phyloP scores from a whole-genome alignment of 2,329 filamentous ascomycete species.

The Balansia obtecta region DNA sequence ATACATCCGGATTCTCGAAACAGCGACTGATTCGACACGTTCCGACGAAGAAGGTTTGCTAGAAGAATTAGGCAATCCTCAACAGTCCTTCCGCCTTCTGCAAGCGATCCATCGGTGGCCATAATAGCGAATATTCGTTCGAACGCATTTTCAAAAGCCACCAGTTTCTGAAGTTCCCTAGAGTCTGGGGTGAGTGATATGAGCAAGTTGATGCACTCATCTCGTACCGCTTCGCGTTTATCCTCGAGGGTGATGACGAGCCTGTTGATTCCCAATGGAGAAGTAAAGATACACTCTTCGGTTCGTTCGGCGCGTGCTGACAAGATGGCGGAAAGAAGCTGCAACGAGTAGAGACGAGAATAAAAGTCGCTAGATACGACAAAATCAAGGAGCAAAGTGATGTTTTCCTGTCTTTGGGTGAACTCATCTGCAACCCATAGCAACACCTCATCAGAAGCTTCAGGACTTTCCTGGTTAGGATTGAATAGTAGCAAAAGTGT shows the following conservation, averaged over 20 bases:
- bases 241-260: conserved; percentile 80
- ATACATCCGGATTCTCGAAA: conserved; percentile 87
- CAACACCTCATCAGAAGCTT: conserved; percentile 91
- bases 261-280: conserved; percentile 76
- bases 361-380: conserved; percentile 83
- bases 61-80: conserved; percentile 89
- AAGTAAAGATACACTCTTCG: conserved; percentile 85
- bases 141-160: conserved; percentile 91
- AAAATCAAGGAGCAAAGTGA: conserved; percentile 78
- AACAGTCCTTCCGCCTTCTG: conserved; percentile 72
- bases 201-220: conserved; percentile 76
- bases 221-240: conserved; percentile 71
- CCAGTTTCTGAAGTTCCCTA: conserved; percentile 81
- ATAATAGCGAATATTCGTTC: conserved; percentile 77
- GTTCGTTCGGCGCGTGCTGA: conserved; percentile 79
- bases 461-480: conserved; percentile 59
- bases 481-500: conserved; percentile 88
- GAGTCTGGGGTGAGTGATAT: conserved; percentile 81
- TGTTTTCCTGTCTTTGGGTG: conserved; percentile 94
- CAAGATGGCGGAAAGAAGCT: conserved; percentile 78
- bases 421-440: conserved; percentile 97
- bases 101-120: conserved; percentile 65
- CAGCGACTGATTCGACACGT: conserved; percentile 82
- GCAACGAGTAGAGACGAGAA: conserved; percentile 78
- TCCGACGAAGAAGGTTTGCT: conserved; percentile 77